Evolutionary conservation across 202 grass and related monocot genomes (phyloP).

Genomic region (Elaeis oleifera): DNA sequence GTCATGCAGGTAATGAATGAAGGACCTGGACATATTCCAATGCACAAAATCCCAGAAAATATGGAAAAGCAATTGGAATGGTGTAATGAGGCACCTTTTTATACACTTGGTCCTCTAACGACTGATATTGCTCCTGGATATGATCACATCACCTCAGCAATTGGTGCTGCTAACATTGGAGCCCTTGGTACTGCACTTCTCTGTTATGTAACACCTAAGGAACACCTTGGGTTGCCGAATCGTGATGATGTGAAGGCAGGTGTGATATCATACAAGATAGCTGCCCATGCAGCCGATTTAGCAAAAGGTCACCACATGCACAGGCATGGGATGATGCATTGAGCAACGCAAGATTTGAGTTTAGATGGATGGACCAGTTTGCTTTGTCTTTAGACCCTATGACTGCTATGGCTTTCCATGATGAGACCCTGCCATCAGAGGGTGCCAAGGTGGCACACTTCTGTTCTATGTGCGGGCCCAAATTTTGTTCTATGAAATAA

Average conservation of each 20-base stretch:
- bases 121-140: conserved; percentile 98
- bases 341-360: conserved; percentile 98
- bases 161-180: conserved; percentile 94
- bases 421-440: conserved; percentile 86
- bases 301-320: conserved; percentile 81
- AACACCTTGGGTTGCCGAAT: conserved; percentile 97
- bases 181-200: conserved; percentile 92
- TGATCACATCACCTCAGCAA: conserved; percentile 99
- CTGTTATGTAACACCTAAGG: conserved; percentile 98
- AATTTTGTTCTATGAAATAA: conserved; percentile 99
- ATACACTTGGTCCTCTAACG: conserved; percentile 89
- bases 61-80: conserved; percentile 95
- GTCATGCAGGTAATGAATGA: conserved; percentile 90
- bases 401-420: conserved; percentile 96
- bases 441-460: conserved; percentile 99
- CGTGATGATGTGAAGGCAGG: conserved; percentile 91
- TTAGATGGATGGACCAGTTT: conserved; percentile 99
- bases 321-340: conserved; percentile 93
- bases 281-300: conserved; percentile 92
- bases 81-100: conserved; percentile 98
- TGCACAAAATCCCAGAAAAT: conserved; percentile 98
- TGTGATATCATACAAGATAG: conserved; percentile 95
- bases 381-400: conserved; percentile 86
- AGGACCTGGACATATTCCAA: conserved; percentile 93
- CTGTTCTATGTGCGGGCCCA: conserved; percentile 96